A percentile compares a stretch with the other conserved stretches of the same genome.
These are phyloP conservation scores for Daldinia eschscholtzii DNA, from an alignment of 2,329 filamentous ascomycete species.

Conservation along the genomic window DNA sequence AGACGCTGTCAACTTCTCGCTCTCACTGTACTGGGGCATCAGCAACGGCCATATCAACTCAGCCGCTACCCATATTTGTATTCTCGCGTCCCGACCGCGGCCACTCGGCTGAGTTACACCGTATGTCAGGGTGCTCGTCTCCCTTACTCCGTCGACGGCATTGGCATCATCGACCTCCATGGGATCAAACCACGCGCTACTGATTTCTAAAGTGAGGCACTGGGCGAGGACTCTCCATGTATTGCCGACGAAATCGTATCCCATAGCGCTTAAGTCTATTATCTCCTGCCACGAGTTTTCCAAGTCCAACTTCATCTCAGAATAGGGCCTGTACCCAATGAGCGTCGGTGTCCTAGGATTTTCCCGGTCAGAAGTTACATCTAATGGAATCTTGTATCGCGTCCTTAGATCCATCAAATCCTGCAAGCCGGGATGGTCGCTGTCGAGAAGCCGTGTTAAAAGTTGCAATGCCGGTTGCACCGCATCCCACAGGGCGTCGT, in stretches of 20 bases:
- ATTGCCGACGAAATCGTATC: constrained; percentile 40
- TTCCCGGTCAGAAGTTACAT: constrained; percentile 15
- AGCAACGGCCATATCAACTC: constrained; percentile 52
- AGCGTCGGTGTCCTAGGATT: constrained; percentile 13
- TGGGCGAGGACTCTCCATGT: constrained; percentile 21
- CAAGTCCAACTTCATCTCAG: constrained; percentile 32
- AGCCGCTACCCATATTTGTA: constrained; percentile 31
- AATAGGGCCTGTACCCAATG: constrained; percentile 20
- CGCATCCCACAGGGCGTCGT: constrained; percentile 47
- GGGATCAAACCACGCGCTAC: constrained; percentile 7
- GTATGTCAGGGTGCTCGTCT: constrained; percentile 13
- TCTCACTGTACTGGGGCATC: constrained; percentile 39
- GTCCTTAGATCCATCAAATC: constrained; percentile 46
- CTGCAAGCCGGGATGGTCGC: constrained; percentile 25
- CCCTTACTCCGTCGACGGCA: constrained; percentile 3
- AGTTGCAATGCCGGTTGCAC: constrained; percentile 49
- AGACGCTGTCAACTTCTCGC: constrained; percentile 47
- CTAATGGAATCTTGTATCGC: constrained; percentile 29
- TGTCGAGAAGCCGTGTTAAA: constrained; percentile 37
- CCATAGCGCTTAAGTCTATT: constrained; percentile 9
- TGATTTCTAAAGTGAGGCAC: constrained; percentile 34
- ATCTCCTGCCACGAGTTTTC: constrained; percentile 23
- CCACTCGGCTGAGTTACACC: constrained; percentile 25
- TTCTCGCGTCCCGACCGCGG: not conserved
- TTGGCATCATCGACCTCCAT: not conserved